Percentiles rank a stretch among this genome's conserved stretches.
These are phyloP conservation scores for Streptanthus diversifolius DNA, from an alignment of 345 rosid genomes.

Conservation along the genomic window DNA sequence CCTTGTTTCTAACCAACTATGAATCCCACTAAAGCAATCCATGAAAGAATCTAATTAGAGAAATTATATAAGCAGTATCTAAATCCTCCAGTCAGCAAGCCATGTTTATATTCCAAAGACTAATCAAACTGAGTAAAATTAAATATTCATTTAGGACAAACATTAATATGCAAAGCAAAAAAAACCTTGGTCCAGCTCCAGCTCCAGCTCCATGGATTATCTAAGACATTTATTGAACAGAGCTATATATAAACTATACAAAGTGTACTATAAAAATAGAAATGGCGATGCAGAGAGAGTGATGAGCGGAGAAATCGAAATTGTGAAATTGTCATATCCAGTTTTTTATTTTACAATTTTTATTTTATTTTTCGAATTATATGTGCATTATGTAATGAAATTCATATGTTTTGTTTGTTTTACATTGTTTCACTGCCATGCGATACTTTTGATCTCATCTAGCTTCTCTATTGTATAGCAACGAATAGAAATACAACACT, in stretches of 20 bases:
- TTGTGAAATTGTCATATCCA: neutral
- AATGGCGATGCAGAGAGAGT: neutral
- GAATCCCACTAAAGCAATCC: neutral
- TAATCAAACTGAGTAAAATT: neutral
- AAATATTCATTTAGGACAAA: no score
- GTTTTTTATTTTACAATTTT: no score
- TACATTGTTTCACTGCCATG: slow-evolving; percentile 21
- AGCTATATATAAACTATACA: neutral
- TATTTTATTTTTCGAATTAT: neutral
- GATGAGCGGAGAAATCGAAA: slow-evolving; percentile 28
- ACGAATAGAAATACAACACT: neutral
- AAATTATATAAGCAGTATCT: neutral
- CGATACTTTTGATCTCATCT: neutral
- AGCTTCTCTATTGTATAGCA: neutral
- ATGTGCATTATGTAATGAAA: neutral
- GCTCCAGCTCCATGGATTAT: slow-evolving; percentile 59
- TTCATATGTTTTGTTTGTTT: neutral
- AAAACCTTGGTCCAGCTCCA: slow-evolving; percentile 47
- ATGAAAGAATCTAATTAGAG: neutral
- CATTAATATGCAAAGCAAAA: neutral
- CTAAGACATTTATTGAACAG: slow-evolving; percentile 47
- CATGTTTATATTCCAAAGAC: neutral
- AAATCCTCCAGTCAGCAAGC: neutral
- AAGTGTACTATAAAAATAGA: neutral
- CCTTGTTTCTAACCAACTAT: neutral